phyloP scores from a whole-genome alignment of 2,329 filamentous ascomycete species.

The Ceratocystis colombiana region DNA sequence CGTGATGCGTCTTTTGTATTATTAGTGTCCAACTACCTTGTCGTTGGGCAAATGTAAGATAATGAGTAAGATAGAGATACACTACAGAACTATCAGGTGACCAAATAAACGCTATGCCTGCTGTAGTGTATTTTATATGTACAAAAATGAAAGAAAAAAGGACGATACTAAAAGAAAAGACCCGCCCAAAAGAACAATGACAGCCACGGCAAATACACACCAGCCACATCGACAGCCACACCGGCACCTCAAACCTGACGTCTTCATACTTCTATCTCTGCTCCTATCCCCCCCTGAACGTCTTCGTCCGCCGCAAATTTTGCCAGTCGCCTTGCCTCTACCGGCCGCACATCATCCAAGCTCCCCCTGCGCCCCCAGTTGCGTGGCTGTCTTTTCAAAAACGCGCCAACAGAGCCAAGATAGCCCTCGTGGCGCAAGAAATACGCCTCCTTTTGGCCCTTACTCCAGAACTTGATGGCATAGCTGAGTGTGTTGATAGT shows the following conservation, averaged over 20 bases:
- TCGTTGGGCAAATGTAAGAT: conserved; percentile 1
- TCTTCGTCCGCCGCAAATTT: conserved; percentile 20
- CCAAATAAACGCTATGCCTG: conserved; percentile 13
- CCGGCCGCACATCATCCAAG: conserved; percentile 44
- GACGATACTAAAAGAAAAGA: not conserved
- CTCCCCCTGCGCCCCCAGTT: conserved; percentile 86
- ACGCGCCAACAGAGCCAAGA: conserved; percentile 84
- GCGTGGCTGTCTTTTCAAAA: conserved; percentile 76
- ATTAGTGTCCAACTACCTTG: not conserved
- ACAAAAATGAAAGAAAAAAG: not conserved
- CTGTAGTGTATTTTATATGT: conserved; percentile 15
- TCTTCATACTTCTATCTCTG: not conserved
- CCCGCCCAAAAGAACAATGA: not conserved
- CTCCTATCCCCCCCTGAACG: not conserved
- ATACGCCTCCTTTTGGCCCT: conserved; percentile 87
- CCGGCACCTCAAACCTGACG: not conserved
- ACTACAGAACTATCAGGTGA: not conserved
- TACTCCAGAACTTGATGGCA: conserved; percentile 95
- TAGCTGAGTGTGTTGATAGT: conserved; percentile 97
- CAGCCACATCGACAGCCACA: not conserved
- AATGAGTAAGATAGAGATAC: not conserved
- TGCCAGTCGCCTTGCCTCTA: conserved; percentile 31
- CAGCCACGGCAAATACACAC: not conserved
- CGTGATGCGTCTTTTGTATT: not conserved
- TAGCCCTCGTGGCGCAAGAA: conserved; percentile 95